Evolutionary conservation across 192 early-diverging fungal genomes (phyloP).

Genomic region (Coemansia reversa): DNA sequence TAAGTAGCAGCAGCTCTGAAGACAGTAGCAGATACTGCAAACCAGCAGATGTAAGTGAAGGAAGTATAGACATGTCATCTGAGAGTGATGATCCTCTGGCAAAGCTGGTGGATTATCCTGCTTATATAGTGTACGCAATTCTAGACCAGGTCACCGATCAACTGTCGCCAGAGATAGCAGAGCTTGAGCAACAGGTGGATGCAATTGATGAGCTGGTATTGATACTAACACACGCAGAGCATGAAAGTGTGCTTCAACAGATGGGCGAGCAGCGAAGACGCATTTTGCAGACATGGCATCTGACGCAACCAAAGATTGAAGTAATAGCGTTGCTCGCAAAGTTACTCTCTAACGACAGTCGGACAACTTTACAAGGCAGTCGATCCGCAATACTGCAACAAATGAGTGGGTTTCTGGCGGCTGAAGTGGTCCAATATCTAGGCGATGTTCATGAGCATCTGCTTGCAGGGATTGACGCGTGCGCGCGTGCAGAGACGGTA

Average conservation of each 20-base stretch:
- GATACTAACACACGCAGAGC: conserved; percentile 82
- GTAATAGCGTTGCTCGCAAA: conserved; percentile 63
- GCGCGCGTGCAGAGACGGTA: conserved; percentile 61
- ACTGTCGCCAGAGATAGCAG: conserved; percentile 77
- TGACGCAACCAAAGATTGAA: conserved; percentile 67
- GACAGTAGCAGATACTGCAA: background rate
- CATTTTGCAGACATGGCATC: conserved; percentile 65
- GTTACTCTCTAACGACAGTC: conserved; percentile 39
- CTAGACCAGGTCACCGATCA: conserved; percentile 91
- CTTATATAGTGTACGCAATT: conserved; percentile 93
- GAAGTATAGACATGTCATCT: background rate
- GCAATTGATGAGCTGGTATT: conserved; percentile 93
- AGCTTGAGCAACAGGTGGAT: conserved; percentile 92
- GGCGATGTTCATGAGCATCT: conserved; percentile 51
- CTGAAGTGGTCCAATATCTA: conserved; percentile 50
- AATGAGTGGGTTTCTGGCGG: conserved; percentile 15
- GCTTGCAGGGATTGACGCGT: conserved; percentile 28
- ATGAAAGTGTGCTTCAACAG: conserved; percentile 66
- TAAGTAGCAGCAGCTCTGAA: background rate
- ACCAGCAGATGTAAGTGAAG: background rate
- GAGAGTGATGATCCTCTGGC: conserved; percentile 17
- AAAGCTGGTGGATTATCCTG: conserved; percentile 47
- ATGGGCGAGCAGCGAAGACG: conserved; percentile 75
- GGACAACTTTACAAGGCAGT: background rate
- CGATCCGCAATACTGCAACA: background rate